phyloP scores from a whole-genome alignment of 2,329 filamentous ascomycete species.

The Leptodontidium sp. region DNA sequence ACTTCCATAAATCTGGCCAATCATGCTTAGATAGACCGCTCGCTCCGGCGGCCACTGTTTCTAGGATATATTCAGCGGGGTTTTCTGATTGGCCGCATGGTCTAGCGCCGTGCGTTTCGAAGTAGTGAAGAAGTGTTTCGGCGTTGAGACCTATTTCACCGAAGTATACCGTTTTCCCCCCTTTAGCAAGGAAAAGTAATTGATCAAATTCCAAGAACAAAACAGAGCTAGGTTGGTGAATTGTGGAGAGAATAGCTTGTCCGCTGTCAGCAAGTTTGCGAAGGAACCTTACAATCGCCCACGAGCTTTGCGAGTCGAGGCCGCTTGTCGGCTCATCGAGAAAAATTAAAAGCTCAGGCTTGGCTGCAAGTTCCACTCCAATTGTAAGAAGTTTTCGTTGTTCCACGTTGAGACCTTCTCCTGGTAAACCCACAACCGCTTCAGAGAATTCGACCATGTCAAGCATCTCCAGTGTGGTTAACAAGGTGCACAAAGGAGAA shows the following conservation, averaged over 20 bases:
- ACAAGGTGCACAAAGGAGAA: no score
- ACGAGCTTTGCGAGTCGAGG: constrained; percentile 91
- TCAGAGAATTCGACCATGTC: constrained; percentile 93
- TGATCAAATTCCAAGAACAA: constrained; percentile 91
- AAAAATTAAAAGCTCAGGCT: constrained; percentile 88
- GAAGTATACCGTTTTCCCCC: constrained; percentile 83
- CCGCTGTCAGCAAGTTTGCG: constrained; percentile 90
- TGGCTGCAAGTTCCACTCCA: constrained; percentile 91
- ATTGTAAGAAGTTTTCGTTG: constrained; percentile 84
- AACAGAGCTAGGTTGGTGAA: constrained; percentile 94
- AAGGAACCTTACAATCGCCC: constrained; percentile 87
- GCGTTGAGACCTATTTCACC: constrained; percentile 71
- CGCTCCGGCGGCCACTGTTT: constrained; percentile 47
- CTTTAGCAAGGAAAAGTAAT: constrained; percentile 78
- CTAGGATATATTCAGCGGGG: constrained; percentile 75
- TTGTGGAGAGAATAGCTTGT: constrained; percentile 92
- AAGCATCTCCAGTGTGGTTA: constrained; percentile 65
- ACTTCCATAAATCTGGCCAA: constrained; percentile 59
- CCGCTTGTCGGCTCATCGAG: constrained; percentile 95
- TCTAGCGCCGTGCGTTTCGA: constrained; percentile 74
- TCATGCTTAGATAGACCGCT: constrained; percentile 56
- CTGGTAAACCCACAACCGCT: constrained; percentile 88
- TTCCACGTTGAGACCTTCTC: constrained; percentile 81
- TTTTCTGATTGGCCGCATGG: constrained; percentile 75
- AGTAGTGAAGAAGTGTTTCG: constrained; percentile 62